phyloP scores from a whole-genome alignment of 2,329 filamentous ascomycete genomes.

The Aphanoascus verrucosus region DNA sequence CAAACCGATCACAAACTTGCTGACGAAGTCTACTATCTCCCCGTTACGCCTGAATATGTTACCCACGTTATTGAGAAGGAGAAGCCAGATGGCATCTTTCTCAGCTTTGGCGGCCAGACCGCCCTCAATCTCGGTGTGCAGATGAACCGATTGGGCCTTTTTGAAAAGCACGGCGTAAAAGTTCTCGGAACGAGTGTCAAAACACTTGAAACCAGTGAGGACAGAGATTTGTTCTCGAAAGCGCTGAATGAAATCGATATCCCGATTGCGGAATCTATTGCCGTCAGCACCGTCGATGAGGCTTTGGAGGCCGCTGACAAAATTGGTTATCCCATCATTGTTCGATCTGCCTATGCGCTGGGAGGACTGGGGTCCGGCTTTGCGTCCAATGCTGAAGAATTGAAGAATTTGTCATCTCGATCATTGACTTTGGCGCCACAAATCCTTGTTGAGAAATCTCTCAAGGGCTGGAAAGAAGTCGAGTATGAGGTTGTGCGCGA shows the following conservation, averaged over 20 bases:
- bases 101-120: conserved; percentile 95
- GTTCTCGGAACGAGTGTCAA: conserved; percentile 91
- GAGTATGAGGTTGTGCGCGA: conserved; percentile 98
- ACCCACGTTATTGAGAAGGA: conserved; percentile 95
- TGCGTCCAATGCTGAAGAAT: conserved; percentile 84
- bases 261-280: conserved; percentile 91
- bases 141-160: conserved; percentile 92
- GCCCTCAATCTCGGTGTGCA: conserved; percentile 92
- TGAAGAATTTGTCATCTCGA: conserved; percentile 82
- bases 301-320: conserved; percentile 75
- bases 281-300: conserved; percentile 82
- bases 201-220: conserved; percentile 88
- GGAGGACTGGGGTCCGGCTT: conserved; percentile 95
- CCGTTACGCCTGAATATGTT: conserved; percentile 95
- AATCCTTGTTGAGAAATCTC: conserved; percentile 93
- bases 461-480: conserved; percentile 99
- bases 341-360: conserved; percentile 90
- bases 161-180: conserved; percentile 89
- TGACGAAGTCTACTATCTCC: conserved; percentile 96
- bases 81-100: conserved; percentile 89
- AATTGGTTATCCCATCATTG: conserved; percentile 94
- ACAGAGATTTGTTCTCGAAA: conserved; percentile 91
- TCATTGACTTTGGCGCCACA: conserved; percentile 90
- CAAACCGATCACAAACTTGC: conserved; percentile 93
- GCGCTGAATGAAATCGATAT: conserved; percentile 96